These are phyloP conservation scores for Fusarium setosum DNA, from an alignment of 2,329 filamentous ascomycete species.

Conservation along the genomic window DNA sequence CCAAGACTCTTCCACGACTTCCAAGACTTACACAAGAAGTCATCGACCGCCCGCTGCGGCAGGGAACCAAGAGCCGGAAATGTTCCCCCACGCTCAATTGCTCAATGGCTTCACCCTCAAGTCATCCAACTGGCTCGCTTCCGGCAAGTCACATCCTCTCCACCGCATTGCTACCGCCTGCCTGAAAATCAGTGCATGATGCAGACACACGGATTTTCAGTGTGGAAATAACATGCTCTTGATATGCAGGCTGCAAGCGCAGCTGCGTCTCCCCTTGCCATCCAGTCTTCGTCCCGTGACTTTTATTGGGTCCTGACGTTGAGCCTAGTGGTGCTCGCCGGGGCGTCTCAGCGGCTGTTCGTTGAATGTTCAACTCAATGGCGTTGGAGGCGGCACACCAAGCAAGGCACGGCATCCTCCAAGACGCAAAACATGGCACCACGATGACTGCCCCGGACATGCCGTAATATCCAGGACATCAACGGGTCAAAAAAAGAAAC, in stretches of 20 bases:
- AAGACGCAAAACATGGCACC: conserved; percentile 3
- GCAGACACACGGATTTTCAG: conserved; percentile 7
- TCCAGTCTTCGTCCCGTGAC: not conserved
- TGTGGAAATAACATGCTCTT: conserved; percentile 5
- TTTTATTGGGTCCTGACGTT: not conserved
- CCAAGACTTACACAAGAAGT: conserved; percentile 2
- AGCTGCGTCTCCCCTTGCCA: not conserved
- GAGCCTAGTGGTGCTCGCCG: not conserved
- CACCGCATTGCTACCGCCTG: conserved; percentile 12
- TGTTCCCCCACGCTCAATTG: conserved; percentile 24
- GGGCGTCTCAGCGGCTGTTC: not conserved
- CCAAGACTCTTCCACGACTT: conserved; percentile 4
- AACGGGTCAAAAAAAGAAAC: conserved; percentile 1
- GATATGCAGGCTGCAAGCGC: conserved; percentile 12
- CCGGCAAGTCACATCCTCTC: conserved; percentile 11
- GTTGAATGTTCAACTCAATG: not conserved
- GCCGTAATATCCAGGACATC: not conserved
- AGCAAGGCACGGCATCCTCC: not conserved
- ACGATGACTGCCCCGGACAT: not conserved
- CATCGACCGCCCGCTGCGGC: conserved; percentile 1
- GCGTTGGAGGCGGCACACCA: not conserved
- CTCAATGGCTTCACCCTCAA: conserved; percentile 17
- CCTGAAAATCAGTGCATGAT: conserved; percentile 2
- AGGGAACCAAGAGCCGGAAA: not conserved
- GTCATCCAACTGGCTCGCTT: conserved; percentile 30